Conservation (phyloP, 306 rosid species). For the Canavalia gladiata region DNA sequence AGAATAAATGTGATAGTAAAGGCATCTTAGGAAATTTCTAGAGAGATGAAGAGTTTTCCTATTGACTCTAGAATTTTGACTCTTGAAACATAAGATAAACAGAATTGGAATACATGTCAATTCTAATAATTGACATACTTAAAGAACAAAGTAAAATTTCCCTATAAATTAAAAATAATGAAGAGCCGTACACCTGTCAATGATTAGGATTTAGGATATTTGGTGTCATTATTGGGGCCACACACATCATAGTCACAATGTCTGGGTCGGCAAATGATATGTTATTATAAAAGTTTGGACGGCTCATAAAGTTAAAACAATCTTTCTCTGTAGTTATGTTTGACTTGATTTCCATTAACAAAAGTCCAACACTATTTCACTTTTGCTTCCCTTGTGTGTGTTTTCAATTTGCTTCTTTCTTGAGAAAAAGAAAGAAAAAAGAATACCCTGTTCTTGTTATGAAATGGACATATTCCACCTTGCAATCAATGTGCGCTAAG, state of each 20-base stretch:
- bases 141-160: constrained; percentile 18
- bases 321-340: constrained; percentile 3
- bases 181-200: constrained; percentile 36
- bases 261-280: constrained; percentile 27
- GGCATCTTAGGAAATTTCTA: neutral
- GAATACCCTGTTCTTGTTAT: no score
- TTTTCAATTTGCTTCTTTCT: no score
- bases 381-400: no score
- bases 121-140: neutral
- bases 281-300: constrained; percentile 43
- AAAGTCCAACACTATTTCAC: neutral
- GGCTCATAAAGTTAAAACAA: constrained; percentile 40
- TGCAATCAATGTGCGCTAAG: no score
- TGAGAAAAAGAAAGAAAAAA: no score
- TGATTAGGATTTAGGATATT: neutral
- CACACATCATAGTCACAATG: neutral
- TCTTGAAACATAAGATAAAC: neutral
- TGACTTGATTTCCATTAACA: constrained; percentile 28
- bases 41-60: neutral
- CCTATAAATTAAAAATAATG: neutral
- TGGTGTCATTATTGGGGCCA: constrained; percentile 3
- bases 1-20: neutral
- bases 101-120: neutral
- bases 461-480: no score
- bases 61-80: constrained; percentile 10